Conservation (phyloP, 2,329 filamentous ascomycete species). For the Nigrograna mackinnonii region DNA sequence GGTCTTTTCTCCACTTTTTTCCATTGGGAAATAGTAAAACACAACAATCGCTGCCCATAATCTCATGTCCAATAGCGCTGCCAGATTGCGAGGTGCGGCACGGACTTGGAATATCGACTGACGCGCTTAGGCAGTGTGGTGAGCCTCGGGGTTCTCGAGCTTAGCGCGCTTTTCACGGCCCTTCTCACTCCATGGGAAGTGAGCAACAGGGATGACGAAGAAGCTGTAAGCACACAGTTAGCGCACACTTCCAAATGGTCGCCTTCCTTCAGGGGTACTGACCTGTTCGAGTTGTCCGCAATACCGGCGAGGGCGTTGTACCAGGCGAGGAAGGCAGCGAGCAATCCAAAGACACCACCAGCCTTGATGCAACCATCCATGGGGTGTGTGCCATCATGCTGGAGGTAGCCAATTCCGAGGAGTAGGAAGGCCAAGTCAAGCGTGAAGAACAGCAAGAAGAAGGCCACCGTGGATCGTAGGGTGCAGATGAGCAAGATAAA, state of each 20-base stretch:
- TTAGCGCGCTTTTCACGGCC: conserved; percentile 41
- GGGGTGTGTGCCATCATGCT: conserved; percentile 43
- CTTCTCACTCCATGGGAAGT: conserved; percentile 84
- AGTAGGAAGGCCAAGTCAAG: conserved; percentile 63
- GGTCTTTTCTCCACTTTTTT: no score
- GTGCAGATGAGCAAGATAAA: conserved; percentile 59
- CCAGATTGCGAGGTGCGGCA: no score
- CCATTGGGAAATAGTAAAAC: no score
- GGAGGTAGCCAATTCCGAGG: conserved; percentile 59
- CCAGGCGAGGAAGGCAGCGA: conserved; percentile 59
- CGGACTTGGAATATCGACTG: no score
- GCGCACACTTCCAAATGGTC: background rate
- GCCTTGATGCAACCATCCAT: conserved; percentile 52
- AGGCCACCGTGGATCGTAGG: conserved; percentile 62
- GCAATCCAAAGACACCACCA: conserved; percentile 56
- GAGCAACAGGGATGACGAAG: conserved; percentile 88
- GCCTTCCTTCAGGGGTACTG: conserved; percentile 11
- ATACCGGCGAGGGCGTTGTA: conserved; percentile 60
- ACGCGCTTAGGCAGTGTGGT: conserved; percentile 9
- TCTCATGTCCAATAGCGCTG: no score
- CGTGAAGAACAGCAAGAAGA: conserved; percentile 61
- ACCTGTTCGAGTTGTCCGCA: conserved; percentile 57
- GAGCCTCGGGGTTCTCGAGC: conserved; percentile 43
- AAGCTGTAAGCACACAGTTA: conserved; percentile 61
- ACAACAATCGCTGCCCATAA: no score